These are phyloP conservation scores for Saturnispora sanitii DNA, from an alignment of 805 yeast genomes.

Conservation along the genomic window DNA sequence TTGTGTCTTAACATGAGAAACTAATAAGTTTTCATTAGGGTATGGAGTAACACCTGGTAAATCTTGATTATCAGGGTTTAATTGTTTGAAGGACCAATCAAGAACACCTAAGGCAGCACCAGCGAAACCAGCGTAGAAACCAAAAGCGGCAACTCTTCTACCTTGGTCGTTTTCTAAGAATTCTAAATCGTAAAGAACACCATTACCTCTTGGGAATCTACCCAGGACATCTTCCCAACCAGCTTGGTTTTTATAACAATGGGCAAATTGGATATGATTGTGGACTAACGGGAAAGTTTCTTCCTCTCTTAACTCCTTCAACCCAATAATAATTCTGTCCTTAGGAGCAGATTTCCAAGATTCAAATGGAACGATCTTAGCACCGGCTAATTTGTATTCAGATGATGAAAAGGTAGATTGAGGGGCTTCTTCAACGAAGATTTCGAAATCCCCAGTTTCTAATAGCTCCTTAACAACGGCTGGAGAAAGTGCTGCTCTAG, in stretches of 20 bases:
- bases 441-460: conserved; percentile 72
- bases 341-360: conserved; percentile 90
- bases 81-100: conserved; percentile 91
- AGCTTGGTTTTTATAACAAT: conserved; percentile 93
- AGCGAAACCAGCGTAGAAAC: conserved; percentile 99
- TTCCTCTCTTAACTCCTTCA: conserved; percentile 88
- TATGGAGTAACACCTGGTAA: conserved; percentile 77
- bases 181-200: conserved; percentile 86
- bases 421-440: conserved; percentile 78
- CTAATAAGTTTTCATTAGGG: conserved; percentile 65
- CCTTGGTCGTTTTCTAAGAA: conserved; percentile 90
- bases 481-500: conserved; percentile 95
- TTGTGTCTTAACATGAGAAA: conserved; percentile 57
- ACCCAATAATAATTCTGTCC: conserved; percentile 83
- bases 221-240: conserved; percentile 91
- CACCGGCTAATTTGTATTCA: conserved; percentile 78
- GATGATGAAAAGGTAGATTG: conserved; percentile 70
- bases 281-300: conserved; percentile 86
- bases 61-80: conserved; percentile 54
- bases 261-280: conserved; percentile 97
- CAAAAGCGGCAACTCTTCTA: conserved; percentile 98
- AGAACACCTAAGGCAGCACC: conserved; percentile 95
- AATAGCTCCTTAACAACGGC: conserved; percentile 72
- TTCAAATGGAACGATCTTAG: conserved; percentile 81
- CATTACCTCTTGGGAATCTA: conserved; percentile 88